Percentiles rank a stretch among this genome's conserved stretches.
These are phyloP conservation scores for Pyrenopolyporus hunteri DNA, from an alignment of 495 filamentous ascomycete species.

Conservation along the genomic window DNA sequence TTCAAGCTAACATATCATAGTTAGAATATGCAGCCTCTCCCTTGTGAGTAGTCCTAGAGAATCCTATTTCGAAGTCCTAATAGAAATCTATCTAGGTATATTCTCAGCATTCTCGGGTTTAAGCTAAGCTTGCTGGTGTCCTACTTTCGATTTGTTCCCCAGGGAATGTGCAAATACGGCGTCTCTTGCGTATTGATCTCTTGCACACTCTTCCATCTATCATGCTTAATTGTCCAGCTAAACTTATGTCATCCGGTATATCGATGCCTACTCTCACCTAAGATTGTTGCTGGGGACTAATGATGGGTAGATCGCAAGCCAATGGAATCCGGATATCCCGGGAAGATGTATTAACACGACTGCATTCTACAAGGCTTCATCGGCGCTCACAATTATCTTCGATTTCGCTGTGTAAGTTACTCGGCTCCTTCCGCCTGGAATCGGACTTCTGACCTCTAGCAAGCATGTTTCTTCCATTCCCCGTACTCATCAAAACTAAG, in stretches of 20 bases:
- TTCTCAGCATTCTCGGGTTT: conserved; percentile 56
- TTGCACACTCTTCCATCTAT: conserved; percentile 42
- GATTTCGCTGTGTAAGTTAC: conserved; percentile 53
- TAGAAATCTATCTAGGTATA: conserved; percentile 42
- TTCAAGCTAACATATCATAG: conserved; percentile 13
- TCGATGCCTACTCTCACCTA: neutral
- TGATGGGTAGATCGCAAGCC: conserved; percentile 45
- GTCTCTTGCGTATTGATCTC: conserved; percentile 45
- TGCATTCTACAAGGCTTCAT: conserved; percentile 52
- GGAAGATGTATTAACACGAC: conserved; percentile 52
- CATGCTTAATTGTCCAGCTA: conserved; percentile 48
- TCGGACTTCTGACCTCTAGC: neutral
- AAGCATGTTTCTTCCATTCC: conserved; percentile 56
- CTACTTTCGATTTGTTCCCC: conserved; percentile 57
- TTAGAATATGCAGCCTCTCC: conserved; percentile 16
- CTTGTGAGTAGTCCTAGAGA: conserved; percentile 19
- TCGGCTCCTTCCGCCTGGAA: neutral
- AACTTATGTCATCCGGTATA: conserved; percentile 54
- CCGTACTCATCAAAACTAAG: conserved; percentile 53
- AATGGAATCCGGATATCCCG: conserved; percentile 53
- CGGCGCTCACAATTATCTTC: conserved; percentile 52
- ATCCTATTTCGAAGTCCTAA: neutral
- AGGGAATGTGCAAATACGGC: conserved; percentile 46
- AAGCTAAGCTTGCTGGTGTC: conserved; percentile 58
- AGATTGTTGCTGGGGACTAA: conserved; percentile 8